Conservation (phyloP, 257 asterid genomes). For the Fraxinus quadrangulata region DNA sequence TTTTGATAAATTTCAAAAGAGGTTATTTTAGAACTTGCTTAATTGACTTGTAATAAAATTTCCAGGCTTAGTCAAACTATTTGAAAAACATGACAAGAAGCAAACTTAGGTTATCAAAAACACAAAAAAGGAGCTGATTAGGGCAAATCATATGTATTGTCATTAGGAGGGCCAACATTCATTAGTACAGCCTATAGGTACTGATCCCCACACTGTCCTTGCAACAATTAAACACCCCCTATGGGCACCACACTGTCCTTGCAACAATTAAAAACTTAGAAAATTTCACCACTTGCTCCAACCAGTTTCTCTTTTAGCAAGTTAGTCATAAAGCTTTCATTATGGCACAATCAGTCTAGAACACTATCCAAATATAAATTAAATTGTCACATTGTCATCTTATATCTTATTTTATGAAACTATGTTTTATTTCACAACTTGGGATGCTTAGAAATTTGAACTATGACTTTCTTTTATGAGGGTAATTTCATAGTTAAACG, state of each 20-base stretch:
- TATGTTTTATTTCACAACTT: neutral
- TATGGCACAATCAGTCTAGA: neutral
- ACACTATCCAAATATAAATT: no score
- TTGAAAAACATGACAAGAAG: neutral
- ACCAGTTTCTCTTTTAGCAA: neutral
- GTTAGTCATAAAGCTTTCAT: neutral
- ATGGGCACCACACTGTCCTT: neutral
- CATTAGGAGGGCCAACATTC: neutral
- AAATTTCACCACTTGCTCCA: neutral
- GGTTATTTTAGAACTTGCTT: no score
- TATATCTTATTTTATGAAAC: no score
- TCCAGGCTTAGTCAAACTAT: no score
- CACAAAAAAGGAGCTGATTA: neutral
- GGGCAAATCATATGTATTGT: neutral
- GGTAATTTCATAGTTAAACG: neutral
- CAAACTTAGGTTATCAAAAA: no score
- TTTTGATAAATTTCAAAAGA: no score
- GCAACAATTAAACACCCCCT: neutral
- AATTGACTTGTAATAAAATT: no score
- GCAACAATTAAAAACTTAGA: neutral
- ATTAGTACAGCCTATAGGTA: neutral
- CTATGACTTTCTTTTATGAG: neutral
- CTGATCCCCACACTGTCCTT: slow-evolving; percentile 4
- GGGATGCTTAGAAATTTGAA: neutral
- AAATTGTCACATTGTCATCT: no score